phyloP scores from a whole-genome alignment of 2,329 filamentous ascomycete genomes.

The Lecanosticta acicola region DNA sequence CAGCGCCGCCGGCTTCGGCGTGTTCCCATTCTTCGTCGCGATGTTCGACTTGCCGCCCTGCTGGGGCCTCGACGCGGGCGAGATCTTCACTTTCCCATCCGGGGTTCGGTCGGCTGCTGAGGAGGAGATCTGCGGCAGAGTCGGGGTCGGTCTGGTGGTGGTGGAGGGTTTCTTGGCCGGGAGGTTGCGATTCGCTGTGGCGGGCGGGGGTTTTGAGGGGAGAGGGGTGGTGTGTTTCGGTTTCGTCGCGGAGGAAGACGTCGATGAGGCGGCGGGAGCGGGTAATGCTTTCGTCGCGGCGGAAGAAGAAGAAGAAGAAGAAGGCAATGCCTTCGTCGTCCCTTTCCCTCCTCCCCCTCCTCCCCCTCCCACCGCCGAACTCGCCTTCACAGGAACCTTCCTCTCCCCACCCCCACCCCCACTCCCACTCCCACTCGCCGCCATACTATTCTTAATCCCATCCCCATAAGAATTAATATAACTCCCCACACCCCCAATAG shows the following conservation, averaged over 20 bases:
- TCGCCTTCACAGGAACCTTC: conserved; percentile 24
- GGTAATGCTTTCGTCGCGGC: not conserved
- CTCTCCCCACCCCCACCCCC: conserved; percentile 16
- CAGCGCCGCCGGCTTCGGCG: conserved; percentile 2
- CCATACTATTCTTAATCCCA: conserved; percentile 27
- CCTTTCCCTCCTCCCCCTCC: conserved; percentile 5
- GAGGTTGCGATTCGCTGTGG: conserved; percentile 2
- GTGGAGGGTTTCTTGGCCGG: conserved; percentile 9
- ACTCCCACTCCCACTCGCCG: conserved; percentile 29
- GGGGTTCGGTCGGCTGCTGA: conserved; percentile 14
- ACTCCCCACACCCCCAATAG: conserved; percentile 30
- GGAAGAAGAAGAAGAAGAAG: not conserved
- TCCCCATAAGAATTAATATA: conserved; percentile 34
- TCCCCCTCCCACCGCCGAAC: conserved; percentile 9
- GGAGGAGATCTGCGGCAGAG: conserved; percentile 5
- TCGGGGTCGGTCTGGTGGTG: not conserved
- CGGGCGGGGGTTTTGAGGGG: conserved; percentile 2
- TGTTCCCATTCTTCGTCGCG: conserved; percentile 3
- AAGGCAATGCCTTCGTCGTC: conserved; percentile 10
- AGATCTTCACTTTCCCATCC: conserved; percentile 18
- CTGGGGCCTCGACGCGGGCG: conserved; percentile 8
- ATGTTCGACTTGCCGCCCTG: conserved; percentile 6
- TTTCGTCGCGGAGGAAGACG: not conserved
- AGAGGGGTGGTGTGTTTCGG: conserved; percentile 4
- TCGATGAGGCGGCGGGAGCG: not conserved